Evolutionary conservation across 768 basidiomycete genomes (phyloP), one percentile per base, ranked within the genome.

Genomic region (Dioszegia hungarica): DNA sequence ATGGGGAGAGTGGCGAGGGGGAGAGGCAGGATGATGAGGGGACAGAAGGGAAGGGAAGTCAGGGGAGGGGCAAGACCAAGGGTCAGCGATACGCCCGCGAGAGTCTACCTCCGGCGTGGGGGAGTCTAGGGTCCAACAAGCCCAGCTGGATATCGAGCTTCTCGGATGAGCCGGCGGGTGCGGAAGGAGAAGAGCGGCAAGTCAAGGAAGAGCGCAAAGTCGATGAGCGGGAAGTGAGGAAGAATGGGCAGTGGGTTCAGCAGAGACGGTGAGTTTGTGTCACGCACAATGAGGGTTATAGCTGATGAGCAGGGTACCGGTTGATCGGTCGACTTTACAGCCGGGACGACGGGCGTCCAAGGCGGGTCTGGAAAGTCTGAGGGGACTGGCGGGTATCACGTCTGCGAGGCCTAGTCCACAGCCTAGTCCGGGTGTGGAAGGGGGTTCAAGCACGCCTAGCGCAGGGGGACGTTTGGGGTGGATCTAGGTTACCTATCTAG

Each of bases 301-400:
- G 34, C 47, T 56, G 54, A 51, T 41, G 41, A 14, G 17, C 60
- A 77, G 75, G 55, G 89, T 90, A 27, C 91, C 92, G 2, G 90
- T 93, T 25, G 82, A 93, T 69, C 87, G 89, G 76, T 86, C 79
- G 39, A 94, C 92, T 33, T 76, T 94, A 62, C 91, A 94, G 74
- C 92, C 92, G 25, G 81, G 88, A 81, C 79, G 92, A 59, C 80
- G 92, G 61, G 91, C 91, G 59, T 91, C 89, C 74, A 95, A 95
- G 78, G 91, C 92, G 5, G 92, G 92, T 29, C 77, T 95, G 61
- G 92, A 95, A 48, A 53, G 66, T 33, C 56, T 62, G 19, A 43
- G 63, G 54, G 57, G 17, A 33, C 39, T 37, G 24, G 12, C 56
- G 41, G 25, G n/a, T 9, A 33, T 38, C 24, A 27, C 45, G 5